phyloP scores from a whole-genome alignment of 2,329 filamentous ascomycete species.

The Epichloe gansuensis region DNA sequence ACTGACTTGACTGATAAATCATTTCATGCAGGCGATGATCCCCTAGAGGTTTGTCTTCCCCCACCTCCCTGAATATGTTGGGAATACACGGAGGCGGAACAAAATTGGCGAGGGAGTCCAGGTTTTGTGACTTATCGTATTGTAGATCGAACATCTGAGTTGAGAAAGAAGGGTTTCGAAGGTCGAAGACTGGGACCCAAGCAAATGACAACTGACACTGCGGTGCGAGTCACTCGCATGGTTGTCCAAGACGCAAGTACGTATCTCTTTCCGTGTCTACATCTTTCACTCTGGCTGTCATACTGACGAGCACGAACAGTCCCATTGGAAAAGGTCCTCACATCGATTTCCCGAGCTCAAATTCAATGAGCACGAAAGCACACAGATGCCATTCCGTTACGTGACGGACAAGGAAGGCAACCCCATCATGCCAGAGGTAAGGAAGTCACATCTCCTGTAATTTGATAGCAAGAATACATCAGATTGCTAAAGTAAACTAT shows the following conservation, averaged over 20 bases:
- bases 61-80: not conserved
- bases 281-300: not conserved
- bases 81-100: not conserved
- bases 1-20: not conserved
- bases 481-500: slow-evolving; percentile 12
- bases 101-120: not conserved
- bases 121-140: slow-evolving; percentile 1
- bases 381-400: slow-evolving; percentile 96
- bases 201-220: slow-evolving; percentile 98
- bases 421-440: slow-evolving; percentile 84
- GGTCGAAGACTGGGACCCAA: slow-evolving; percentile 79
- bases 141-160: slow-evolving; percentile 87
- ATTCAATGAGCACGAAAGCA: slow-evolving; percentile 85
- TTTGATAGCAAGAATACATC: not conserved
- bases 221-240: slow-evolving; percentile 82
- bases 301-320: slow-evolving; percentile 35
- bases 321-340: slow-evolving; percentile 68
- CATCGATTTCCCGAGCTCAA: slow-evolving; percentile 81
- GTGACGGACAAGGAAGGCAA: slow-evolving; percentile 63
- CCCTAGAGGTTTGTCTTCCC: slow-evolving; percentile 63
- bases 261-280: slow-evolving; percentile 13
- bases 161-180: slow-evolving; percentile 84
- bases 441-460: slow-evolving; percentile 10
- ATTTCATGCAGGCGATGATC: slow-evolving; percentile 63
- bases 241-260: slow-evolving; percentile 74